These are phyloP conservation scores for Rhododendron ovatum DNA, from an alignment of 148 eudicot genomes.

Conservation along the genomic window DNA sequence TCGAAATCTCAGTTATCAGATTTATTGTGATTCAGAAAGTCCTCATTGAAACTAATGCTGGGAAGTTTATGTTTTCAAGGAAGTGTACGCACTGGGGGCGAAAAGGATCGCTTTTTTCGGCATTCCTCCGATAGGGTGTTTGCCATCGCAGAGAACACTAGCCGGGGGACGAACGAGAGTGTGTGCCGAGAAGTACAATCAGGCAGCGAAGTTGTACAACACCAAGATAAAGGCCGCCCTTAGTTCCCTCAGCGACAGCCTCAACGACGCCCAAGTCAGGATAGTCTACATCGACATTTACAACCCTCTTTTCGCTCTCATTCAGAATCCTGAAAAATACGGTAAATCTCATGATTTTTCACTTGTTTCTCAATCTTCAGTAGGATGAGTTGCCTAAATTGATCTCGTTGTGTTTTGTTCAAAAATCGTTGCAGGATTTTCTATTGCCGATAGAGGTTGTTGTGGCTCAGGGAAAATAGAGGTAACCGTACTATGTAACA, in stretches of 20 bases:
- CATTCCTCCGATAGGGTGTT: slow-evolving; percentile 49
- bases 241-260: slow-evolving; percentile 14
- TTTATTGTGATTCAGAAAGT: background rate
- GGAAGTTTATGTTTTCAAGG: slow-evolving; percentile 18
- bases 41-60: background rate
- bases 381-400: background rate
- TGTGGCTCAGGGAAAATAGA: slow-evolving; percentile 49
- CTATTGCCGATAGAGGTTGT: slow-evolving; percentile 32
- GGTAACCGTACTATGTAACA: slow-evolving; percentile 27
- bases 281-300: slow-evolving; percentile 52
- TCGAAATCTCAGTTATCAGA: background rate
- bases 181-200: slow-evolving; percentile 32
- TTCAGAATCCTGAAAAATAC: slow-evolving; percentile 33
- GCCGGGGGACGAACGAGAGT: slow-evolving; percentile 31
- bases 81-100: slow-evolving; percentile 33
- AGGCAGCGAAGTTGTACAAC: slow-evolving; percentile 32
- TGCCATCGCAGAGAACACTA: slow-evolving; percentile 52
- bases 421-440: slow-evolving; percentile 25
- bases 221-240: slow-evolving; percentile 29
- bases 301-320: slow-evolving; percentile 34
- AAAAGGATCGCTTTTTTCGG: slow-evolving; percentile 39
- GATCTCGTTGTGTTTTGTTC: background rate
- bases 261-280: slow-evolving; percentile 23
- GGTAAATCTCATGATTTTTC: slow-evolving; percentile 23
- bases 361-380: background rate